Evolutionary conservation across 192 early-diverging fungal genomes (phyloP), one percentile per base, ranked within the genome.

Genomic region (Geranomyces michiganensis): DNA sequence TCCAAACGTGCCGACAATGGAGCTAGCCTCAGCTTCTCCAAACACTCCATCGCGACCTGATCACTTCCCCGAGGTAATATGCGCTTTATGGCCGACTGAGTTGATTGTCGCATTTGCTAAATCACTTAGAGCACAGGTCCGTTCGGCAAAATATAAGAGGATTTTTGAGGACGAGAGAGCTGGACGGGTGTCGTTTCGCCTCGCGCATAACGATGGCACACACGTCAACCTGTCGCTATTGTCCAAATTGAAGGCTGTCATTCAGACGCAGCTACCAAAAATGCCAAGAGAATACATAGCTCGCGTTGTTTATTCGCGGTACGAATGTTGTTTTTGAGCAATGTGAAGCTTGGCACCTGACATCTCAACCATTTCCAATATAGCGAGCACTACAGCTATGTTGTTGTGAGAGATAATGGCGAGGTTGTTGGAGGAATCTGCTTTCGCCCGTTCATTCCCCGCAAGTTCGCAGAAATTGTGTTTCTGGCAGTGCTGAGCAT

Each of bases 231-330:
- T 98, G 90, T 92, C 93, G 0, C 76, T 96, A 21, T 75, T 99
- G 45, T 96, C 96, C 0, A 93, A 92, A 30, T 82, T 99, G 59
- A 96, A 97, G 77, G 95, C 95, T 67, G 92, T 99, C 41, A 95
- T 98, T 74, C 93, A 96, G 71, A 93, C 93, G 56, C 96, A 98
- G 69, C 80, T 99, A 67, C 97, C 97, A 22, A 97, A 97, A 65
- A 99, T 99, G 97, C 97, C 97, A 19, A 91, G 92, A 70, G 94
- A 98, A 67, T 99, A 99, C 72, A 98, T 99, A 72, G 92, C 95
- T 0, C 85, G 96, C 17, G 84, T 99, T 19, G 96, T 98, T 0
- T 98, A 95, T 74, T 96, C 98, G 67, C 70, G 88, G 90, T 93
- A 81, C 26, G 70, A 26, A 17, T 70, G 5, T 7, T 15, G 43